Base-by-base conservation (phyloP, 1,139 yeast genomes). In the Blastobotrys petasosporus region DNA sequence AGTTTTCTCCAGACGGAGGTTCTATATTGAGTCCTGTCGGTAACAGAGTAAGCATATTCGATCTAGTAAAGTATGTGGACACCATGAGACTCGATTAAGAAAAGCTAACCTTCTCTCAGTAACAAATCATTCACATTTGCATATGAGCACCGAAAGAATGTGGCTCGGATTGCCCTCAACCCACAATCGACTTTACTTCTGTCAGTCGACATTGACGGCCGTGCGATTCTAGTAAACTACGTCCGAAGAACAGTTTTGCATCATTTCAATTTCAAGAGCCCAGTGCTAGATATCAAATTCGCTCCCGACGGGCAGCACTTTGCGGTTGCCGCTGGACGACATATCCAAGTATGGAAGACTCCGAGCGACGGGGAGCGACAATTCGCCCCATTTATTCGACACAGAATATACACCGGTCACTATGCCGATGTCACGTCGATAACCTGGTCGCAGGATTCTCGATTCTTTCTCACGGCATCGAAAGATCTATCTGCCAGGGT, bases 301-400 rank as follows among this genome's bases (percentile, higher is more conserved):
- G 81, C 96, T 48, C 95, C 96, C 1, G 88, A 87, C 66, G 97
- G 98, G 1, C 74, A 73, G 41, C 78, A 80, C 59, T 88, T 94
- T 67, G 97, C 97, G 10, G 76, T 88, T 36, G 95, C 95, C 1
- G 73, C 81, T 34, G 90, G 86, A 4, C 71, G 95, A 56, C 83
- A 85, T 50, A 69, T 92, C 23, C 97, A 94, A 63, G 85, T 92
- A 10, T 92, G 99, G 99, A 82, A 79, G 58, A 87, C 97, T 1
- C 97, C 97, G 0, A 81, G 79, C 44, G 72, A 74, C 32, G 69
- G 65, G 37, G 82, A 77, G 49, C 73, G 95, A 53, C 97, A 88
- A 63, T 92, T 94, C 74, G 94, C 96, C 1, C 99, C 98, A 12
- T 94, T 92, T 67, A 85, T 92, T 36, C 82, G 95, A 54, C 88